phyloP scores from a whole-genome alignment of 441 rosid species.

The Bruguiera hainesii region DNA sequence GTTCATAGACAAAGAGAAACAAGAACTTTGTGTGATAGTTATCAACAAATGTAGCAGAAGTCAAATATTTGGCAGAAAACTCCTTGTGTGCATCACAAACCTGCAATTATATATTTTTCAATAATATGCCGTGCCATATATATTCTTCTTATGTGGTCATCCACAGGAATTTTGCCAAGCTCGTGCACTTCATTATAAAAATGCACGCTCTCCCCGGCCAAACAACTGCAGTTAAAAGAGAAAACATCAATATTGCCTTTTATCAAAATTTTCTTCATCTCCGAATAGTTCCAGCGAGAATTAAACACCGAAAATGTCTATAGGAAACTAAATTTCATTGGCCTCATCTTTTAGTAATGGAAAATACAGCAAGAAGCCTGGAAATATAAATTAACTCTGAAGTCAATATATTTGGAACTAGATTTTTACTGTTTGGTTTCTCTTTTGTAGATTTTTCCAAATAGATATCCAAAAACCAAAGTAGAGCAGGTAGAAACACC shows the following conservation, averaged over 20 bases:
- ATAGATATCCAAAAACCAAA: conserved; percentile 4
- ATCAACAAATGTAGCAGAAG: background rate
- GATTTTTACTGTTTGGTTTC: background rate
- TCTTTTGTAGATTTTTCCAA: too few species aligned
- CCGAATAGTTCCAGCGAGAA: conserved; percentile 3
- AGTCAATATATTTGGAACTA: background rate
- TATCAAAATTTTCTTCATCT: background rate
- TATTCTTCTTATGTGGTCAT: conserved; percentile 68
- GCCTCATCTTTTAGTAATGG: background rate
- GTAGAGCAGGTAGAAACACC: conserved; percentile 36
- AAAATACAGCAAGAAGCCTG: conserved; percentile 5
- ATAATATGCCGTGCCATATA: conserved; percentile 93
- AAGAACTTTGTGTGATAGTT: background rate
- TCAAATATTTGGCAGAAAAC: conserved; percentile 7
- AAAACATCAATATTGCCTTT: conserved; percentile 3
- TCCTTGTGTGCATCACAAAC: conserved; percentile 32
- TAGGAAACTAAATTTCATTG: background rate
- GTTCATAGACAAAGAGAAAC: too few species aligned
- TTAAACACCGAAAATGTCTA: background rate
- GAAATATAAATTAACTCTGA: background rate
- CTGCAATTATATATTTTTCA: conserved; percentile 72
- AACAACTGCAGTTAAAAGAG: conserved; percentile 49
- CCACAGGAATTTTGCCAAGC: conserved; percentile 64
- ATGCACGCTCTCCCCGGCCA: conserved; percentile 93
- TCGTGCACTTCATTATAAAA: conserved; percentile 84